Evolutionary conservation across 2,329 filamentous ascomycete genomes (phyloP).

Genomic region (Aureobasidium vineae): DNA sequence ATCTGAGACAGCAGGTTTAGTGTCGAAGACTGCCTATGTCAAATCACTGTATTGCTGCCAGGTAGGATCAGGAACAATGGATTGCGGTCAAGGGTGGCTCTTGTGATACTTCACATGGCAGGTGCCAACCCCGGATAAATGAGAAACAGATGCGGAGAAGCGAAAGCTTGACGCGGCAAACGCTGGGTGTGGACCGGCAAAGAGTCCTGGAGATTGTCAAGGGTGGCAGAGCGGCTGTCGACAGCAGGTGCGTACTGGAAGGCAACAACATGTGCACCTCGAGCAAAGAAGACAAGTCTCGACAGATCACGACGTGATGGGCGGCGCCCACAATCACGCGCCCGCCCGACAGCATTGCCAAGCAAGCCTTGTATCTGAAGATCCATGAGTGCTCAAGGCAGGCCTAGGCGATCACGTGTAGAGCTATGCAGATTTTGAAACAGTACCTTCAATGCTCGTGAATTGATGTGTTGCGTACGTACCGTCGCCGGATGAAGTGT

Average conservation of each 20-base stretch:
- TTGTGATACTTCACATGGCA: constrained; percentile 12
- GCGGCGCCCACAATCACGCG: constrained; percentile 17
- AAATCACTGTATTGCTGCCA: too few species aligned
- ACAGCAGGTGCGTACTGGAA: background rate
- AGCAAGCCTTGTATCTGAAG: constrained; percentile 7
- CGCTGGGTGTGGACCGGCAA: background rate
- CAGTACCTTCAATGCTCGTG: background rate
- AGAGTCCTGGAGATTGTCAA: background rate
- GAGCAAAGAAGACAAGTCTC: constrained; percentile 14
- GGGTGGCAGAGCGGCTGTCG: background rate
- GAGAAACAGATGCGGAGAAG: constrained; percentile 13
- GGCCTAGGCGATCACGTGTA: constrained; percentile 19
- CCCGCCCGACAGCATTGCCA: constrained; percentile 18
- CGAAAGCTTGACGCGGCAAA: constrained; percentile 18
- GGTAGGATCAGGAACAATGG: background rate
- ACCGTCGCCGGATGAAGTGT: constrained; percentile 18
- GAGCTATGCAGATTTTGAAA: constrained; percentile 6
- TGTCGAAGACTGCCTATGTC: background rate
- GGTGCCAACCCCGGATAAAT: constrained; percentile 21
- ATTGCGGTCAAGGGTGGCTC: background rate
- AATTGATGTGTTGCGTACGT: constrained; percentile 14
- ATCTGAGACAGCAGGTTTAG: background rate
- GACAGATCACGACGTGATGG: constrained; percentile 11
- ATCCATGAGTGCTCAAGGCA: background rate
- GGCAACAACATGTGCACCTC: background rate